Evolutionary conservation across 2,329 filamentous ascomycete genomes (phyloP), one percentile per base, ranked within the genome.

Genomic region (Diaporthe australafricana): DNA sequence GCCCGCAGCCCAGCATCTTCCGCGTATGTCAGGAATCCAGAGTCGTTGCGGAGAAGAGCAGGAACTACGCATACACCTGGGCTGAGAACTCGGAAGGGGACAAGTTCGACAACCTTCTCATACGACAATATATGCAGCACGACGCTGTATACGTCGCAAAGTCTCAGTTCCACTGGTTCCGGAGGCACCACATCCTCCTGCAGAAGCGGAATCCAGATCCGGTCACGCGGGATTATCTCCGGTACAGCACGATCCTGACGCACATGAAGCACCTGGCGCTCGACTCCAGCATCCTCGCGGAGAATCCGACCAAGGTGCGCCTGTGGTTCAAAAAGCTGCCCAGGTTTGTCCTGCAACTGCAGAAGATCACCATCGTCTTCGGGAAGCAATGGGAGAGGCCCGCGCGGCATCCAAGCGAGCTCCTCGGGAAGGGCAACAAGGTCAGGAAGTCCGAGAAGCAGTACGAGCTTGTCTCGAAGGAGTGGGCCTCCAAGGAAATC

Each of bases 151-250:
- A 65, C 60, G 27, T 65, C 14, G 60, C n/a, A 27, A 65, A 38
- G 45, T 65, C 60, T 20, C 60, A 65, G 30, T 65, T 65, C 45
- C 42, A 65, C 30, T 65, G 60, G 60, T 65, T 65, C 60, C 42
- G 60, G 14, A 65, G 60, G 30, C 60, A 65, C 9, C 60, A 50
- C n/a, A 42, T 50, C 45, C 35, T 65, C 1, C 60, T 63, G 20
- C 60, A 65, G 45, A 45, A 65, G 60, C 60, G 45, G 2, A 50
- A 65, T 14, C 60, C 60, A n/a, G 60, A 42, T 3, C 45, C 30
- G n/a, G 60, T 38, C 42, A 42, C 30, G 27, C 60, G 60, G n/a
- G 60, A 65, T n/a, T 65, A 65, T 11, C 60, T 65, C 30, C 38
- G 60, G 8, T 38, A 20, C 60, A 65, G 20, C 45, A 50, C 14